Evolutionary conservation across 2,329 filamentous ascomycete genomes (phyloP).

Genomic region (Cercospora brassicicola): DNA sequence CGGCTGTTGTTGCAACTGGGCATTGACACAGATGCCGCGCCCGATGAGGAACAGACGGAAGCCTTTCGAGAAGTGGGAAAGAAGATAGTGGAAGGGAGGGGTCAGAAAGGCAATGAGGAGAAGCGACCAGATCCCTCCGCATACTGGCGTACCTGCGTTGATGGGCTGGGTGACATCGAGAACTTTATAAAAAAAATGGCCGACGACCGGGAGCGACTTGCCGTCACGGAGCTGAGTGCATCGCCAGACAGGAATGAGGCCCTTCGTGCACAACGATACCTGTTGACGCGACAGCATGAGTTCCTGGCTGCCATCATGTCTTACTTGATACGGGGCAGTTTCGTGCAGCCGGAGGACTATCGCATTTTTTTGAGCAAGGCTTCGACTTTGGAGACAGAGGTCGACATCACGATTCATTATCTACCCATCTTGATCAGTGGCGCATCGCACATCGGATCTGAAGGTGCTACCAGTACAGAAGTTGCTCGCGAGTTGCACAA

Average conservation of each 20-base stretch:
- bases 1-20: conserved; percentile 74
- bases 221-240: conserved; percentile 68
- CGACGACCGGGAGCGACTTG: conserved; percentile 73
- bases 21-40: conserved; percentile 53
- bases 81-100: conserved; percentile 54
- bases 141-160: conserved; percentile 73
- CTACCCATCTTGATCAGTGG: conserved; percentile 76
- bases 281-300: conserved; percentile 86
- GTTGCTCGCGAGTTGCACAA: conserved; percentile 71
- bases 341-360: conserved; percentile 71
- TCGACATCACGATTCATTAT: conserved; percentile 73
- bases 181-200: conserved; percentile 71
- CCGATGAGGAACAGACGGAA: conserved; percentile 42
- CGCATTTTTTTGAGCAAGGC: conserved; percentile 67
- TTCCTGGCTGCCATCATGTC: conserved; percentile 77
- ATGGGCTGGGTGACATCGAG: conserved; percentile 74
- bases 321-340: conserved; percentile 73
- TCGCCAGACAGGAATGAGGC: conserved; percentile 70
- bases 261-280: conserved; percentile 75
- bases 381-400: conserved; percentile 73
- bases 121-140: conserved; percentile 54
- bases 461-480: conserved; percentile 62
- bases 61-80: conserved; percentile 58
- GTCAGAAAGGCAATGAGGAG: conserved; percentile 46
- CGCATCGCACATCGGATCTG: conserved; percentile 75